These are phyloP conservation scores for Clathrospora elynae DNA, from an alignment of 2,329 filamentous ascomycete genomes.

Conservation along the genomic window DNA sequence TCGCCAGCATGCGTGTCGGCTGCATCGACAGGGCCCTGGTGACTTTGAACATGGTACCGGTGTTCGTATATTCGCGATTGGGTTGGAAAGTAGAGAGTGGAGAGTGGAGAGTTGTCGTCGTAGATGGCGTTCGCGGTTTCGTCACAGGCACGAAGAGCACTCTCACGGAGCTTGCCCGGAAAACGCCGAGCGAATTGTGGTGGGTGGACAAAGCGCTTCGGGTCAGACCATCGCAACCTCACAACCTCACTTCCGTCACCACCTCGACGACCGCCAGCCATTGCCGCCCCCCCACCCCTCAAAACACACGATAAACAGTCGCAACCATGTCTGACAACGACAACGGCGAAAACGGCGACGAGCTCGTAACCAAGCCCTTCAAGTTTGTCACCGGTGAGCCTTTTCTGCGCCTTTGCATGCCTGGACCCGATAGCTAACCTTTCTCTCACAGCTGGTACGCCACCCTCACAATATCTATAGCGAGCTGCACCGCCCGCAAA, in stretches of 20 bases:
- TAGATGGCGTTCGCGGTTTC: constrained; percentile 37
- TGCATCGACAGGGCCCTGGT: constrained; percentile 49
- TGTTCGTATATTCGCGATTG: constrained; percentile 19
- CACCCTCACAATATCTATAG: constrained; percentile 17
- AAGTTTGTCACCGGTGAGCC: constrained; percentile 98
- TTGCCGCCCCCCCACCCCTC: constrained; percentile 34
- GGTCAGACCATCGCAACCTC: constrained; percentile 42
- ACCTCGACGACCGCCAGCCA: constrained; percentile 34
- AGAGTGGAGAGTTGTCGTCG: constrained; percentile 26
- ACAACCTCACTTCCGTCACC: constrained; percentile 40
- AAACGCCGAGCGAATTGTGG: constrained; percentile 43
- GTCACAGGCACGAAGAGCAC: constrained; percentile 34
- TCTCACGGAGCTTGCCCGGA: constrained; percentile 34
- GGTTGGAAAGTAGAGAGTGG: constrained; percentile 31
- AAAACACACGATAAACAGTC: constrained; percentile 37
- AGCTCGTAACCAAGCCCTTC: constrained; percentile 97
- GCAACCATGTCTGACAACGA: constrained; percentile 80
- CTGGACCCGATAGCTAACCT: constrained; percentile 37
- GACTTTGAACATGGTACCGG: constrained; percentile 40
- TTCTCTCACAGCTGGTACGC: constrained; percentile 49
- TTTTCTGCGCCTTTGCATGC: constrained; percentile 17
- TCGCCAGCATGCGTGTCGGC: constrained; percentile 49
- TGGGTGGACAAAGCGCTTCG: constrained; percentile 41
- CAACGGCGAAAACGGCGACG: constrained; percentile 62
- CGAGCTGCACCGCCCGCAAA: constrained; percentile 10